A percentile compares a stretch with the other conserved stretches of the same genome.
phyloP scores from a whole-genome alignment of 139 green algal species.

The Medakamo hakoo region DNA sequence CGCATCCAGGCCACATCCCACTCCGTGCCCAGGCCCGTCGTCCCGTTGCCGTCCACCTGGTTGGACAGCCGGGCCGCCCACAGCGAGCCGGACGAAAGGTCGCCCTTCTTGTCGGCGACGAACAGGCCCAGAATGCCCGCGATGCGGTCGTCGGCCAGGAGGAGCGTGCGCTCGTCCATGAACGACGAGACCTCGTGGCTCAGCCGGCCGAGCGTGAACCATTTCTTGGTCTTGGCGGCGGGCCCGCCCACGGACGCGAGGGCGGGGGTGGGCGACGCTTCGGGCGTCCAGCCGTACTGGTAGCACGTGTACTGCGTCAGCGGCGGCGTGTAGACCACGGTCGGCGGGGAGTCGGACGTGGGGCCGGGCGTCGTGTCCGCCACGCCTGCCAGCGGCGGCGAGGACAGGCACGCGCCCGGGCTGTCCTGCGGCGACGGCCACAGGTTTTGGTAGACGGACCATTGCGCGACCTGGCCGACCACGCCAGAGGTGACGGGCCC shows the following conservation, averaged over 20 bases:
- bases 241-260: not conserved
- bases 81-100: slow-evolving; percentile 12
- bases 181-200: slow-evolving; percentile 16
- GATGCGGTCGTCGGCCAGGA: slow-evolving; percentile 25
- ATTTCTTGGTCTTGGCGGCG: slow-evolving; percentile 4
- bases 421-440: not conserved
- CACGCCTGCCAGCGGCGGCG: not conserved
- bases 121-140: slow-evolving; percentile 14
- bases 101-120: slow-evolving; percentile 1
- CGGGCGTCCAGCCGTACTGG: not conserved
- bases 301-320: not conserved
- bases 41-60: slow-evolving; percentile 1
- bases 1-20: slow-evolving; percentile 15
- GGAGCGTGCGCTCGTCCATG: slow-evolving; percentile 26
- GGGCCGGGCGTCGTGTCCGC: not conserved
- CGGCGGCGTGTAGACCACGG: not conserved
- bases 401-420: not conserved
- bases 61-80: slow-evolving; percentile 10
- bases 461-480: not conserved
- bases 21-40: not conserved
- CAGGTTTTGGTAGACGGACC: not conserved
- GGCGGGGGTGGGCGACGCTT: not conserved
- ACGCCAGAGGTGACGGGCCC: not conserved
- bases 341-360: not conserved
- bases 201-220: slow-evolving; percentile 16